phyloP scores from a whole-genome alignment of 2,329 filamentous ascomycete species.

The Chaetomiaceae sp. region DNA sequence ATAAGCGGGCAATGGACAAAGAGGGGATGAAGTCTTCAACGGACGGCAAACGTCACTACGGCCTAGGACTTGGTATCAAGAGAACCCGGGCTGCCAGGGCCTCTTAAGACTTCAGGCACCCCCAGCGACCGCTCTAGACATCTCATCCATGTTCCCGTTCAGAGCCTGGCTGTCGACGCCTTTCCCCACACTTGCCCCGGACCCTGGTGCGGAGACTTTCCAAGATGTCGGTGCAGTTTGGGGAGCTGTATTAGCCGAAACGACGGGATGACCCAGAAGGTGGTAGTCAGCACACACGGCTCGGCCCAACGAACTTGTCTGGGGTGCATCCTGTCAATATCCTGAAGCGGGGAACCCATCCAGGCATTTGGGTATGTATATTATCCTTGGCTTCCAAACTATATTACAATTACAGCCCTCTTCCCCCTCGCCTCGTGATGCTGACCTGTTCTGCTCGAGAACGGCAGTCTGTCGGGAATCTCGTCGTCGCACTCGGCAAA shows the following conservation, averaged over 20 bases:
- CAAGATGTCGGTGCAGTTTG: not conserved
- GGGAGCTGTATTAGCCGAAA: conserved; percentile 18
- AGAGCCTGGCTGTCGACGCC: not conserved
- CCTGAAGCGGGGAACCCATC: conserved; percentile 10
- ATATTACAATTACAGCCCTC: not conserved
- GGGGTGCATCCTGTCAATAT: conserved; percentile 8
- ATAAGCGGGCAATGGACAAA: too few species aligned
- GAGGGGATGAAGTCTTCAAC: too few species aligned
- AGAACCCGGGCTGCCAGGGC: too few species aligned
- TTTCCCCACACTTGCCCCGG: conserved; percentile 21
- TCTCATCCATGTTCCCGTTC: too few species aligned
- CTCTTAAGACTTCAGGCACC: too few species aligned
- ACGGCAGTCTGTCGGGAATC: not conserved
- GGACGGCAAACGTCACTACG: too few species aligned
- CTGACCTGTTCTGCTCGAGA: not conserved
- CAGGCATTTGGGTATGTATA: conserved; percentile 10
- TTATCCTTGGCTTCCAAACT: not conserved
- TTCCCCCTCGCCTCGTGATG: not conserved
- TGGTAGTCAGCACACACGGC: conserved; percentile 10
- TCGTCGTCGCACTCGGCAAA: too few species aligned
- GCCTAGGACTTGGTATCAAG: too few species aligned
- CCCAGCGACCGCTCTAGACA: too few species aligned
- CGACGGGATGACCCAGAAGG: not conserved
- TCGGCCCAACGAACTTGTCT: conserved; percentile 17
- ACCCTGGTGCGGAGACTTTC: conserved; percentile 19